These are phyloP conservation scores for Penicillium waksmanii DNA, from an alignment of 495 filamentous ascomycete genomes.

Conservation along the genomic window DNA sequence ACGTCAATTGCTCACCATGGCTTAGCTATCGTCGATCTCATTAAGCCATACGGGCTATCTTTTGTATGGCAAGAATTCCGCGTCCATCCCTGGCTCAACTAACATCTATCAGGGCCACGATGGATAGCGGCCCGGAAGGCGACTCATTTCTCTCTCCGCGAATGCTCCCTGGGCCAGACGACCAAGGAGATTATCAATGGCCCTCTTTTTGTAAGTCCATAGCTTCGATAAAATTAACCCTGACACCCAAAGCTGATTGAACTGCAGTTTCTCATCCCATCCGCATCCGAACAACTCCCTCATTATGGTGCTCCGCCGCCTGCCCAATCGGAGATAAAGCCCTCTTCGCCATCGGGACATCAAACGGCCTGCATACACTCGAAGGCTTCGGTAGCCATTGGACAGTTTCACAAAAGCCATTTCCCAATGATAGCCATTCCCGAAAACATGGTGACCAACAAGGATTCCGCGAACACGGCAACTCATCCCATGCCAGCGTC, in stretches of 20 bases:
- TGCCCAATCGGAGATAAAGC: conserved; percentile 33
- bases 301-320: conserved; percentile 44
- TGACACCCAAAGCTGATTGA: not conserved
- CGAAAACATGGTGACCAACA: conserved; percentile 9
- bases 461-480: conserved; percentile 22
- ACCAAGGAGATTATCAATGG: conserved; percentile 39
- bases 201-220: conserved; percentile 32
- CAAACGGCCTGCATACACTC: conserved; percentile 44
- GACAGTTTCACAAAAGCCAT: conserved; percentile 37
- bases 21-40: conserved; percentile 45
- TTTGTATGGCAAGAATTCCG: conserved; percentile 30
- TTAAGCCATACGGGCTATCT: conserved; percentile 44
- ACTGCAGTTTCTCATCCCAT: conserved; percentile 35
- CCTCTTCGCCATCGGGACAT: conserved; percentile 47
- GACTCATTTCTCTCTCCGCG: conserved; percentile 41
- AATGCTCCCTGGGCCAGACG: conserved; percentile 41
- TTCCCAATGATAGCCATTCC: conserved; percentile 25
- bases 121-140: conserved; percentile 43
- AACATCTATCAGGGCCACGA: conserved; percentile 37
- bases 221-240: not conserved
- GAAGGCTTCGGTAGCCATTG: conserved; percentile 36
- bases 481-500: conserved; percentile 39
- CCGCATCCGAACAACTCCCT: conserved; percentile 32
- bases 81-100: conserved; percentile 4
- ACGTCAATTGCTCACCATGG: conserved; percentile 9